These are phyloP conservation scores for Teunomyces pallodes DNA, from an alignment of 805 yeast species.

Conservation along the genomic window DNA sequence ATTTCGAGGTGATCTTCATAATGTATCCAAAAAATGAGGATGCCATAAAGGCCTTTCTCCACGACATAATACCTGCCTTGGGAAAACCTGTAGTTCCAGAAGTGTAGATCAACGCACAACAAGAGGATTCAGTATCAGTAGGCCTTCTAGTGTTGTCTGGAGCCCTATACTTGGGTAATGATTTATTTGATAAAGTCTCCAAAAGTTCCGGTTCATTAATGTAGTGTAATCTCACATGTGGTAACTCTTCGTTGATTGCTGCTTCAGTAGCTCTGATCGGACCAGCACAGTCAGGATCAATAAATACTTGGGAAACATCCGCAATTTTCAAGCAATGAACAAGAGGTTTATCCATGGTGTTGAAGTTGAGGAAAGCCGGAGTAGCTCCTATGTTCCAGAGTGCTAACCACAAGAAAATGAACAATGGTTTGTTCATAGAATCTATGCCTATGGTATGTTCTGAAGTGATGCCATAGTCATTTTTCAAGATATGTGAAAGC, in stretches of 20 bases:
- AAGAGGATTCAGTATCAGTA: constrained; percentile 53
- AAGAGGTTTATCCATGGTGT: constrained; percentile 68
- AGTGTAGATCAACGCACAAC: constrained; percentile 78
- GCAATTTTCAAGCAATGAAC: constrained; percentile 77
- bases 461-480: constrained; percentile 60
- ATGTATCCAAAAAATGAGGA: constrained; percentile 66
- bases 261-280: constrained; percentile 51
- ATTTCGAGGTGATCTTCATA: constrained; percentile 51
- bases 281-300: constrained; percentile 66
- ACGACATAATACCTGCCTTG: constrained; percentile 88
- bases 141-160: constrained; percentile 57
- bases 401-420: constrained; percentile 77
- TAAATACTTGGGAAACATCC: constrained; percentile 59
- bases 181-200: constrained; percentile 36
- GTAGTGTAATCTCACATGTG: constrained; percentile 43
- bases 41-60: constrained; percentile 81
- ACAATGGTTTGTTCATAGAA: constrained; percentile 80
- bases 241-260: constrained; percentile 34
- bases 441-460: constrained; percentile 73
- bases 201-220: constrained; percentile 51
- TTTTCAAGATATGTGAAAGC: constrained; percentile 60
- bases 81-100: constrained; percentile 96
- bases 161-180: constrained; percentile 52
- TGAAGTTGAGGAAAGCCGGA: constrained; percentile 86
- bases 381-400: constrained; percentile 88